Evolutionary conservation across 495 filamentous ascomycete species (phyloP).

Genomic region (Lepidopterella palustris): DNA sequence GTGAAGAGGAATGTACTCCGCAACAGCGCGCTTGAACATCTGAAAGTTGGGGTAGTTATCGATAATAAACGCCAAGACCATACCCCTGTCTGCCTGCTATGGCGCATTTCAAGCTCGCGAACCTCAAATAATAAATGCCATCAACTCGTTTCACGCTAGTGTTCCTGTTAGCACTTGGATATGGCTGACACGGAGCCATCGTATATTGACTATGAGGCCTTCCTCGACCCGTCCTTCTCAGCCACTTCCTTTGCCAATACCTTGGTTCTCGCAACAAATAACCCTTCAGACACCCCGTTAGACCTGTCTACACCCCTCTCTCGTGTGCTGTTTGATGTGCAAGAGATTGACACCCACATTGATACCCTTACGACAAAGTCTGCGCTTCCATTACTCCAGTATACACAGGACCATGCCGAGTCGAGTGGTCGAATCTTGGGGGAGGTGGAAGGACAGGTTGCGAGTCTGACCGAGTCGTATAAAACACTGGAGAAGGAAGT

Average conservation of each 20-base stretch:
- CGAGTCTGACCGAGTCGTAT: conserved; percentile 73
- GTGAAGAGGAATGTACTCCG: neutral
- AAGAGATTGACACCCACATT: conserved; percentile 95
- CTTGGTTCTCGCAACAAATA: conserved; percentile 83
- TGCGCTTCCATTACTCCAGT: conserved; percentile 72
- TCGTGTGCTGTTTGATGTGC: conserved; percentile 89
- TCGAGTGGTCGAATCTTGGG: conserved; percentile 62
- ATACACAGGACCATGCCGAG: conserved; percentile 65
- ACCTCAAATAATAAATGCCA: conserved; percentile 5
- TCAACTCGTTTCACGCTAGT: neutral
- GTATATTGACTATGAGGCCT: conserved; percentile 94
- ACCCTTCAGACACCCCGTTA: conserved; percentile 79
- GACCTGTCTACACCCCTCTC: conserved; percentile 93
- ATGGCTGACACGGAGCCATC: conserved; percentile 55
- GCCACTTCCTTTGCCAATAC: conserved; percentile 77
- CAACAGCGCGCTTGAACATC: neutral
- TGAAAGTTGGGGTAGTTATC: conserved; percentile 1
- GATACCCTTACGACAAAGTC: conserved; percentile 79
- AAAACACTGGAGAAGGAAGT: conserved; percentile 77
- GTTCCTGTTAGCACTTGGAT: conserved; percentile 4
- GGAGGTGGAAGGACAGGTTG: conserved; percentile 69
- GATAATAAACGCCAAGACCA: conserved; percentile 9
- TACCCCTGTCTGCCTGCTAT: conserved; percentile 9
- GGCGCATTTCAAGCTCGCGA: no score
- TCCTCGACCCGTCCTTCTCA: conserved; percentile 77